Percentiles rank a stretch among this genome's conserved stretches.
phyloP scores from a whole-genome alignment of 2,329 filamentous ascomycete genomes.

The Fusarium poae region DNA sequence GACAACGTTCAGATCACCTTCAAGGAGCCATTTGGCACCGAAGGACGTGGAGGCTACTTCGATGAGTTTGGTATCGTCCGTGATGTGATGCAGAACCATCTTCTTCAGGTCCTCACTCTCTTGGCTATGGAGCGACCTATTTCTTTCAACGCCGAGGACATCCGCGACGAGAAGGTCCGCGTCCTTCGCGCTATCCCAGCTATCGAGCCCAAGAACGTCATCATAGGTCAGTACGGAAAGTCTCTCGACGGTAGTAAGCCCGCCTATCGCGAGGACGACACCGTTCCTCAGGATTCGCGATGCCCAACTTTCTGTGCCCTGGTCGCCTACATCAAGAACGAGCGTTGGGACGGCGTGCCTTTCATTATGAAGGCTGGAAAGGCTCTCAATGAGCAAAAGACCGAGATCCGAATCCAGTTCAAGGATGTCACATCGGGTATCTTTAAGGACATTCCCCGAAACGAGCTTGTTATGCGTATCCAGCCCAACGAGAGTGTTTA shows the following conservation, averaged over 20 bases:
- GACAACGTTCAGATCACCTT: conserved; percentile 99
- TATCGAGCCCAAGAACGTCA: conserved; percentile 99
- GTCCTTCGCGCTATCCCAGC: conserved; percentile 93
- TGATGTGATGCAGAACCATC: conserved; percentile 99
- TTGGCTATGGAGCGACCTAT: conserved; percentile 98
- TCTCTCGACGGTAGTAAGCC: conserved; percentile 97
- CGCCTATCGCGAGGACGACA: conserved; percentile 98
- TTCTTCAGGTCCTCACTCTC: conserved; percentile 95
- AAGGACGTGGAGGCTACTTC: conserved; percentile 98
- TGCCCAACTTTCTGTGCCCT: conserved; percentile 98
- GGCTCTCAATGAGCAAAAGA: conserved; percentile 99
- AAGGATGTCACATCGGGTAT: conserved; percentile 99
- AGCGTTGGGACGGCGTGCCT: conserved; percentile 98
- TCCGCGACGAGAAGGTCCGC: conserved; percentile 98
- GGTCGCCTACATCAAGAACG: conserved; percentile 99
- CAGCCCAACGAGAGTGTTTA: conserved; percentile 99
- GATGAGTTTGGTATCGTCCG: conserved; percentile 99
- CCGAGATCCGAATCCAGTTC: conserved; percentile 98
- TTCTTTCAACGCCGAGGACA: conserved; percentile 97
- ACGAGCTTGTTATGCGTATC: conserved; percentile 98
- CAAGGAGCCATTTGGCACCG: conserved; percentile 99
- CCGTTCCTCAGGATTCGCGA: conserved; percentile 94
- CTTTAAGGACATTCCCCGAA: conserved; percentile 99
- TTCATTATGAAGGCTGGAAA: conserved; percentile 99
- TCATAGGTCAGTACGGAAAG: conserved; percentile 98